phyloP scores from a whole-genome alignment of 2,329 filamentous ascomycete genomes.

The Apiospora saccharicola region DNA sequence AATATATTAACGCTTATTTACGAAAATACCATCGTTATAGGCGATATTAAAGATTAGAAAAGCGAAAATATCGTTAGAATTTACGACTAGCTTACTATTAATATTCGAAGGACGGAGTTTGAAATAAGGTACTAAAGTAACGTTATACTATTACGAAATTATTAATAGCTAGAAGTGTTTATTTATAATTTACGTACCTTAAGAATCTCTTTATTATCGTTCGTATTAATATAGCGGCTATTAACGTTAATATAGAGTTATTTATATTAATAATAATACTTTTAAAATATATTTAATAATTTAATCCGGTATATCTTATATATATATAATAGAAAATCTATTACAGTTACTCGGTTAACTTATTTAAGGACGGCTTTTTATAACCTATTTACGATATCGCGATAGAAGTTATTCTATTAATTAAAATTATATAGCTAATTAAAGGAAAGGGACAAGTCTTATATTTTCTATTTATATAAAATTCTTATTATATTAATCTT shows the following conservation, averaged over 20 bases:
- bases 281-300: too few relatives aligned
- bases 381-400: background rate
- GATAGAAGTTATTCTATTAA: slow-evolving; percentile 27
- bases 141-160: slow-evolving; percentile 33
- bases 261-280: too few relatives aligned
- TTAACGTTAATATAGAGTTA: too few relatives aligned
- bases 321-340: slow-evolving; percentile 3
- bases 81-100: slow-evolving; percentile 37
- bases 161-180: too few relatives aligned
- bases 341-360: background rate
- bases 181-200: too few relatives aligned
- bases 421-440: background rate
- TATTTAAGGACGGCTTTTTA: background rate
- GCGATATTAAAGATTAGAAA: slow-evolving; percentile 42
- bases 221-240: too few relatives aligned
- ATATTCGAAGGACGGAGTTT: slow-evolving; percentile 35
- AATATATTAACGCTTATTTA: slow-evolving; percentile 35
- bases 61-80: slow-evolving; percentile 32
- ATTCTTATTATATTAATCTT: slow-evolving; percentile 35
- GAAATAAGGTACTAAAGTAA: slow-evolving; percentile 35
- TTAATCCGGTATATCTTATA: slow-evolving; percentile 28
- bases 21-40: slow-evolving; percentile 38
- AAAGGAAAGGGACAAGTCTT: slow-evolving; percentile 21
- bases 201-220: too few relatives aligned
- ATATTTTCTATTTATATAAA: slow-evolving; percentile 32